Conservation (phyloP, 768 basidiomycete genomes). For the Leccinum obscurum region DNA sequence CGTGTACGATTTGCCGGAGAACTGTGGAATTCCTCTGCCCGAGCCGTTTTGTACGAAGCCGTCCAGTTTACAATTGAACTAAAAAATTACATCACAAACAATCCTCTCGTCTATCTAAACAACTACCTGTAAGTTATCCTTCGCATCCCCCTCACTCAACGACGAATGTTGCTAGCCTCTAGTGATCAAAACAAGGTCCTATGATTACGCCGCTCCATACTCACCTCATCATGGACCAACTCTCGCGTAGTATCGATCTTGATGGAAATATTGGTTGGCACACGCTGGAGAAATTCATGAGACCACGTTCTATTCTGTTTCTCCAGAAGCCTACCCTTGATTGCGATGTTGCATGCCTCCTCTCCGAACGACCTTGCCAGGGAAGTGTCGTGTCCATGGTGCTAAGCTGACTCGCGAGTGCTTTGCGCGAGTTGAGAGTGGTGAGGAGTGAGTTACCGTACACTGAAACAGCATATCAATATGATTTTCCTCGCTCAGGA, state of each 20-base stretch:
- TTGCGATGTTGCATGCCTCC: neutral
- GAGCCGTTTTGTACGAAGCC: too few species aligned
- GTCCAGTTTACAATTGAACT: too few species aligned
- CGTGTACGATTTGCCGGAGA: too few species aligned
- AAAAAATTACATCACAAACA: too few species aligned
- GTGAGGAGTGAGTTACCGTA: conserved; percentile 60
- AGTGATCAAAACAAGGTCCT: neutral
- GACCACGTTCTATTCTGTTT: neutral
- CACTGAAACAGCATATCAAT: conserved; percentile 33
- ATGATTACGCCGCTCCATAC: neutral
- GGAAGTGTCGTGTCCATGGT: conserved; percentile 20
- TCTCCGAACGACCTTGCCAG: conserved; percentile 6
- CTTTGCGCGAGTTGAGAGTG: conserved; percentile 55
- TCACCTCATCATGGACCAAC: neutral
- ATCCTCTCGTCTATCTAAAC: neutral
- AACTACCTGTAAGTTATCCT: neutral
- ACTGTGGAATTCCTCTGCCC: too few species aligned
- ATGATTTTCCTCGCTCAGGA: too few species aligned
- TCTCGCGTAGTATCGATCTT: neutral
- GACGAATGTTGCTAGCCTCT: neutral
- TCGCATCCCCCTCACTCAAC: neutral
- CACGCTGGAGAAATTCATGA: neutral
- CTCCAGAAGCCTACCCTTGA: neutral
- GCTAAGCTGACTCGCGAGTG: conserved; percentile 34
- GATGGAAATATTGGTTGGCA: neutral